These are phyloP conservation scores for Thyridium curvatum DNA, from an alignment of 2,329 filamentous ascomycete genomes.

Conservation along the genomic window DNA sequence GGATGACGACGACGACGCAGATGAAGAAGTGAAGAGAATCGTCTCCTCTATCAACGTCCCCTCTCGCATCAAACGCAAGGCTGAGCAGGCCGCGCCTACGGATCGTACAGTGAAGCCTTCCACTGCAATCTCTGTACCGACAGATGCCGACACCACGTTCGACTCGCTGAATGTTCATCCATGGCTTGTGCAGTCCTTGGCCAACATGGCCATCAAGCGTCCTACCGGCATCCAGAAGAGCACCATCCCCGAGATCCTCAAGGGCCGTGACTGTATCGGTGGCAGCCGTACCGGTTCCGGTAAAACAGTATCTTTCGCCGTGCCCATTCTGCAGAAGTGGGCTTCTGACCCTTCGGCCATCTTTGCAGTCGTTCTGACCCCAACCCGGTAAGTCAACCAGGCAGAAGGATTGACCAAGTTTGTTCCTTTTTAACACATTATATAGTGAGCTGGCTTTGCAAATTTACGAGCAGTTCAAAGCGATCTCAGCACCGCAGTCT, in stretches of 20 bases:
- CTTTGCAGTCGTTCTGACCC: conserved; percentile 83
- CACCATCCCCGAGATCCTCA: conserved; percentile 88
- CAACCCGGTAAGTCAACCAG: conserved; percentile 54
- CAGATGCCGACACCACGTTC: conserved; percentile 59
- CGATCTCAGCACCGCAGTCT: conserved; percentile 80
- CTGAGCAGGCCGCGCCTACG: conserved; percentile 1
- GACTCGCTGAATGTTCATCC: conserved; percentile 66
- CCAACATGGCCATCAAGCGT: conserved; percentile 70
- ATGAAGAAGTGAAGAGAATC: conserved; percentile 21
- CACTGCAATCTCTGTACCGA: conserved; percentile 38
- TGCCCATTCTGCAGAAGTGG: conserved; percentile 91
- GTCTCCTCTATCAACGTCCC: conserved; percentile 42
- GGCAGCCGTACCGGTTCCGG: conserved; percentile 92
- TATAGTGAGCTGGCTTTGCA: conserved; percentile 79
- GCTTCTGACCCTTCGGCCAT: conserved; percentile 87
- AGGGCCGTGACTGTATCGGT: conserved; percentile 90
- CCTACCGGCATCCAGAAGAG: conserved; percentile 90
- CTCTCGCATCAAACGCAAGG: conserved; percentile 41
- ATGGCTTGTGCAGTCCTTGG: conserved; percentile 82
- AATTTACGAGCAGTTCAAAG: conserved; percentile 93
- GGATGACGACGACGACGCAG: conserved; percentile 16
- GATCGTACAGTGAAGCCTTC: conserved; percentile 4
- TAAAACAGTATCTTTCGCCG: conserved; percentile 94
- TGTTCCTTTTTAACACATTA: not conserved
- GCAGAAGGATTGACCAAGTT: not conserved